Percentiles rank a stretch among this genome's conserved stretches.
Conservation (phyloP, 2,329 filamentous ascomycete species). For the Colletotrichum sidae region DNA sequence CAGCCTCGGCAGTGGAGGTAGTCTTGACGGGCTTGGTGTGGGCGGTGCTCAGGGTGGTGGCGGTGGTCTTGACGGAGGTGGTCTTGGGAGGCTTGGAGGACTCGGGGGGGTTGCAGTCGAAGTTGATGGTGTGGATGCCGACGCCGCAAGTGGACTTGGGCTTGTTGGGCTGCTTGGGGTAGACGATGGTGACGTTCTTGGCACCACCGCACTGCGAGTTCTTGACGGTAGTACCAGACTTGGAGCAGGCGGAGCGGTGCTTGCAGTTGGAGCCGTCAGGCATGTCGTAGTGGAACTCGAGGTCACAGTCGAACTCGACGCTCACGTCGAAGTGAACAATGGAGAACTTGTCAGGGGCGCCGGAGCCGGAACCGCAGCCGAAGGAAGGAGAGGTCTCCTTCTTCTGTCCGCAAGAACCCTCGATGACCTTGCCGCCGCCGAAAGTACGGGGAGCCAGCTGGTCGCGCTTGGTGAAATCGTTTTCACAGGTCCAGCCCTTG, state of each 20-base stretch:
- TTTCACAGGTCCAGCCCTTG: conserved; percentile 77
- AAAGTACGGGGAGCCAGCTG: conserved; percentile 62
- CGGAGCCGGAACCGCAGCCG: conserved; percentile 56
- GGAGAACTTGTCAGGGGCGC: conserved; percentile 72
- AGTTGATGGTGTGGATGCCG: conserved; percentile 79
- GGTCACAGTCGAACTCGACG: conserved; percentile 78
- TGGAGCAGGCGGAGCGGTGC: conserved; percentile 76
- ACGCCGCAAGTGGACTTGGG: conserved; percentile 73
- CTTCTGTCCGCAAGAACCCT: conserved; percentile 62
- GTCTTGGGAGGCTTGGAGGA: conserved; percentile 31
- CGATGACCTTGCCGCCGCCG: conserved; percentile 68
- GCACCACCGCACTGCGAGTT: conserved; percentile 96
- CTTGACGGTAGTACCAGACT: conserved; percentile 75
- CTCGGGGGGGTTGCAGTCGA: conserved; percentile 69
- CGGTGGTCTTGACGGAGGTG: conserved; percentile 21
- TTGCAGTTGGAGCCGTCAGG: conserved; percentile 84
- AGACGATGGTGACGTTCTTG: conserved; percentile 80
- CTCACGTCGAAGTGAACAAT: conserved; percentile 80
- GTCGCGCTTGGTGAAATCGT: conserved; percentile 69
- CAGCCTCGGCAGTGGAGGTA: conserved; percentile 36
- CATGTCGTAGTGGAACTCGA: conserved; percentile 92
- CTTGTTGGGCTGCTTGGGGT: conserved; percentile 66
- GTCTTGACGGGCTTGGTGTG: conserved; percentile 37
- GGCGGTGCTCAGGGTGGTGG: conserved; percentile 35
- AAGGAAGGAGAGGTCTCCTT: conserved; percentile 68